phyloP scores from a whole-genome alignment of 768 basidiomycete species.

The Lenzites betulinus region DNA sequence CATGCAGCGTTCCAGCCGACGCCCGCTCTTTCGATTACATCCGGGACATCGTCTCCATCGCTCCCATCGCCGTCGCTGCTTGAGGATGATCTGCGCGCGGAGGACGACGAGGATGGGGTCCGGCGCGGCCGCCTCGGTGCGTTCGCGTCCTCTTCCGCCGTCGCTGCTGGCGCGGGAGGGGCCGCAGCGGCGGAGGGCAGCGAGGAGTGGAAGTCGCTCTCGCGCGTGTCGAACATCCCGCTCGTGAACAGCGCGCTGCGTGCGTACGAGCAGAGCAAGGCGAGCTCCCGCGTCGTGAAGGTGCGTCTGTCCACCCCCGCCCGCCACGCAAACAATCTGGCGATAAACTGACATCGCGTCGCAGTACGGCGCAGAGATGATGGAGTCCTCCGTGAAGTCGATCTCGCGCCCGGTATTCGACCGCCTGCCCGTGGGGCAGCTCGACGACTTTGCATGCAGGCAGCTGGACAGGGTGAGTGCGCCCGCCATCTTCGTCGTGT shows the following conservation, averaged over 20 bases:
- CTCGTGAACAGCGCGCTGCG: conserved; percentile 71
- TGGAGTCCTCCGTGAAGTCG: conserved; percentile 80
- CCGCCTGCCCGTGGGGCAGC: conserved; percentile 69
- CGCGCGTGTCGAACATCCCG: conserved; percentile 68
- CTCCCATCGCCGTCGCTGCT: conserved; percentile 29
- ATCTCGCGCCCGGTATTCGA: conserved; percentile 83
- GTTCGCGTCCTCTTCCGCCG: not conserved
- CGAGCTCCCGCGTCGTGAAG: conserved; percentile 83
- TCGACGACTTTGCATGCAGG: conserved; percentile 88
- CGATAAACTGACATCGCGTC: not conserved
- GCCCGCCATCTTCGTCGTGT: not conserved
- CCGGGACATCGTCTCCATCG: conserved; percentile 35
- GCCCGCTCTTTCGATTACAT: conserved; percentile 36
- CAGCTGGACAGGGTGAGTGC: conserved; percentile 77
- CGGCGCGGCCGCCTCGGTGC: not conserved
- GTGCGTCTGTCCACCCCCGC: conserved; percentile 40
- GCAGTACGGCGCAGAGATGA: conserved; percentile 88
- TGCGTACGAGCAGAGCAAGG: conserved; percentile 82
- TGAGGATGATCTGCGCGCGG: conserved; percentile 17
- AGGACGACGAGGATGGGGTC: not conserved
- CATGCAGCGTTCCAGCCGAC: conserved; percentile 37
- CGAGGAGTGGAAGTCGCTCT: conserved; percentile 43
- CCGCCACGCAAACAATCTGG: too few relatives aligned
- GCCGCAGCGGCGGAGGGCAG: conserved; percentile 5
- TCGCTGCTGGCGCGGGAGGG: conserved; percentile 1